Evolutionary conservation across 257 asterid species (phyloP).

Genomic region (Cordia subcordata): DNA sequence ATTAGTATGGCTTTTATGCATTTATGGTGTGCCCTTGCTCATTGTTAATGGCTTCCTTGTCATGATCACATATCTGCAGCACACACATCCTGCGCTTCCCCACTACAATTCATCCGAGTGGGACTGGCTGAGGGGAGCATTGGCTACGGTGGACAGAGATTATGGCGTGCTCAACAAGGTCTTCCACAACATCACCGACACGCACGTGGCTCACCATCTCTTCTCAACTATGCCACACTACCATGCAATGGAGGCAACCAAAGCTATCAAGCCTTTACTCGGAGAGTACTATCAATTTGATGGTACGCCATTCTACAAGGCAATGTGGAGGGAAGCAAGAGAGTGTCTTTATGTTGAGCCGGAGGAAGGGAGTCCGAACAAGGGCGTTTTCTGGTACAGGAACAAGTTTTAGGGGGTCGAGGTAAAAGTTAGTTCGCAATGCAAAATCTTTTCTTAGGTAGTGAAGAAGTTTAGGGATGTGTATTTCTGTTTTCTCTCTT

Average conservation of each 20-base stretch:
- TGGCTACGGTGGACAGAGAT: conserved; percentile 66
- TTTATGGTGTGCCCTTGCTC: conserved; percentile 49
- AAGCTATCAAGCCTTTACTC: conserved; percentile 56
- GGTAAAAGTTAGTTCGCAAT: neutral
- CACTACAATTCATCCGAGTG: conserved; percentile 64
- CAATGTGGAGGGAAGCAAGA: conserved; percentile 62
- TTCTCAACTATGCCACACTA: conserved; percentile 74
- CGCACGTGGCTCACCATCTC: conserved; percentile 67
- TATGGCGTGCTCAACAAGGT: conserved; percentile 56
- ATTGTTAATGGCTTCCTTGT: conserved; percentile 59
- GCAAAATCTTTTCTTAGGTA: neutral
- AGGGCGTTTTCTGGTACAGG: conserved; percentile 60
- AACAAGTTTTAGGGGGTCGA: conserved; percentile 39
- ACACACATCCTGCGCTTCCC: conserved; percentile 67
- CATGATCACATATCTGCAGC: conserved; percentile 60
- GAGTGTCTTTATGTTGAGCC: conserved; percentile 60
- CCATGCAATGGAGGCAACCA: conserved; percentile 69
- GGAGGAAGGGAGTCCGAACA: conserved; percentile 30
- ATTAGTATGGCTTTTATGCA: conserved; percentile 40
- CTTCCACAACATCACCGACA: conserved; percentile 64
- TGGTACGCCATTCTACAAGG: conserved; percentile 46
- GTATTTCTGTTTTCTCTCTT: neutral
- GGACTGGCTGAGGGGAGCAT: conserved; percentile 80
- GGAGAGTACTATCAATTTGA: conserved; percentile 57
- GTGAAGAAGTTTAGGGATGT: neutral